Evolutionary conservation across 2,329 filamentous ascomycete species (phyloP), one percentile per base, ranked within the genome.

Genomic region (Akanthomyces muscarius): DNA sequence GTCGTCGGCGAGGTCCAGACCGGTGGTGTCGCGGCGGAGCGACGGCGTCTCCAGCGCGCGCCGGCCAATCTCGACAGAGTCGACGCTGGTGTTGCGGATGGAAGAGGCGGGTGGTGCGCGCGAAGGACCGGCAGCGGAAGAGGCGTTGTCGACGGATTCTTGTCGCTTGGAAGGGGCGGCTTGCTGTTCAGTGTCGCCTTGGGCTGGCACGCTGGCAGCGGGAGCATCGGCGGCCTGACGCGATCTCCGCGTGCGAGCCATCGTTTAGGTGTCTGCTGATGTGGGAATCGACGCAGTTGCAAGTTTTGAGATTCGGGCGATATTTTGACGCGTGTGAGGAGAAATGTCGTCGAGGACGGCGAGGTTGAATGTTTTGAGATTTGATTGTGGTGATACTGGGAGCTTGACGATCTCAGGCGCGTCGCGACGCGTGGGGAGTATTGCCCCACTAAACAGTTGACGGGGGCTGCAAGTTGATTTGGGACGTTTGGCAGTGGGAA

Each of bases 1-100:
- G 58, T 79, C 77, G 63, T 83, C 81, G 50, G 75, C 76, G 58
- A 80, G 66, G 64, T 84, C 81, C 38, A 83, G 65, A 5, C 81
- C 82, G 1, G 80, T 81, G 3, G 74, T 77, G 55, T 83, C 78
- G 14, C 75, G 71, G 23, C 73, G 71, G 59, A 70, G 14, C n/a
- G 68, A 70, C 14, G 75, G 73, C 18, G 74, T 77, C 16, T 68
- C 69, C 33, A 71, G 69, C 10, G 71, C 60, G 53, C 73, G 74
- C 30, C 77, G 73, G 14, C 78, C 75, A 45, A 73, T 65, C 65
- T 79, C 77, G 18, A 77, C 68, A 7, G 74, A 74, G 64, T 71
- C 71, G 51, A 63, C 67, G 61, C 64, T 67, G 18, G 70, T 66
- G 58, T 69, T 72, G 41, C 68, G 68, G 51, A 67, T 66, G 28